Evolutionary conservation across 352 stramenopile species (phyloP).

Genomic region (Nothophytophthora sp.): DNA sequence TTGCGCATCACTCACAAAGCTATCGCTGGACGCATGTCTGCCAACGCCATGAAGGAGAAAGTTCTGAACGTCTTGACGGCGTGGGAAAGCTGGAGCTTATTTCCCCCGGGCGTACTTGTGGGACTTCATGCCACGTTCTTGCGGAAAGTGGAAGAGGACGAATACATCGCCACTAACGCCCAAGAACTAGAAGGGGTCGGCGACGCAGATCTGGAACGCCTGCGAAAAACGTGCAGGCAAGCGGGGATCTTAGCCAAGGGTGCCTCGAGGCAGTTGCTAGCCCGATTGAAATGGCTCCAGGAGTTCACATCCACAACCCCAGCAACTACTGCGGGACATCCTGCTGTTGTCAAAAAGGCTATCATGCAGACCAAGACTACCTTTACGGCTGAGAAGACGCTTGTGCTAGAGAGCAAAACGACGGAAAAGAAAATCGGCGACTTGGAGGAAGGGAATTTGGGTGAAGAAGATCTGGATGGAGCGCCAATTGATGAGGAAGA

Average conservation of each 20-base stretch:
- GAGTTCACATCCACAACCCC: constrained; percentile 60
- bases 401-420: neutral
- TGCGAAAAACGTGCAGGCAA: constrained; percentile 71
- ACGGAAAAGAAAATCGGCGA: neutral
- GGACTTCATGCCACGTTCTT: constrained; percentile 82
- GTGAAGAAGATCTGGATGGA: constrained; percentile 26
- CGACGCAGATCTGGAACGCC: constrained; percentile 46
- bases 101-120: constrained; percentile 73
- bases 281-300: constrained; percentile 64
- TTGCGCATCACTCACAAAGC: constrained; percentile 52
- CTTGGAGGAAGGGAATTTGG: constrained; percentile 1
- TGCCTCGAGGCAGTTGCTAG: constrained; percentile 37
- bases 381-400: neutral
- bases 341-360: neutral
- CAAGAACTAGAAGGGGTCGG: constrained; percentile 16
- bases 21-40: constrained; percentile 75
- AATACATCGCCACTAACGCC: constrained; percentile 27
- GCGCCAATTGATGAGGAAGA: constrained; percentile 38
- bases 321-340: constrained; percentile 2
- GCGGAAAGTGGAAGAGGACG: constrained; percentile 64
- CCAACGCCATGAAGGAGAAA: constrained; percentile 81
- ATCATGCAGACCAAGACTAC: neutral
- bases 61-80: constrained; percentile 73
- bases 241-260: constrained; percentile 62
- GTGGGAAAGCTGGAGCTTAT: constrained; percentile 83